Evolutionary conservation across 139 green algal genomes (phyloP).

Genomic region (Pleodorina starrii): DNA sequence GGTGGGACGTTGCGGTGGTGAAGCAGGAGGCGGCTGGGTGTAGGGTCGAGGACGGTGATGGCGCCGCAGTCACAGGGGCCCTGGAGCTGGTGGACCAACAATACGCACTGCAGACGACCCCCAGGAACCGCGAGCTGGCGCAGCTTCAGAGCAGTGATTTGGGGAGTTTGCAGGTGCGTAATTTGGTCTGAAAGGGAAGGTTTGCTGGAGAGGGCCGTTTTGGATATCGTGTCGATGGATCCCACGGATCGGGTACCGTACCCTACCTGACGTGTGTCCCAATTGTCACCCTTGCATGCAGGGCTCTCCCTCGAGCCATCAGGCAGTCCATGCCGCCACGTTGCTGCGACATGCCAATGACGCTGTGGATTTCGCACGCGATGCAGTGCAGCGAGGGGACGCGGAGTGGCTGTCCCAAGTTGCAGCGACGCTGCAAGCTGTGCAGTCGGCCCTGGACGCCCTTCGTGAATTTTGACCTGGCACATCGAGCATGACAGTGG

Average conservation of each 20-base stretch:
- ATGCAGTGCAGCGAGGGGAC: slow-evolving; percentile 16
- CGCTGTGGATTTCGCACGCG: slow-evolving; percentile 24
- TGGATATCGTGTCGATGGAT: no score
- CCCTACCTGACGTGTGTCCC: no score
- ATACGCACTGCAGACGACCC: neutral
- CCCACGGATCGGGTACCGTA: neutral
- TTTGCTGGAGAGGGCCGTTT: no score
- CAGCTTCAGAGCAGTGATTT: neutral
- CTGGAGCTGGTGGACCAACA: no score
- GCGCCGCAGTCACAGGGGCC: no score
- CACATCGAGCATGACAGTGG: no score
- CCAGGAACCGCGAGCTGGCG: neutral
- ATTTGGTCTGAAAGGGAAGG: neutral
- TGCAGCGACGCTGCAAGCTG: slow-evolving; percentile 8
- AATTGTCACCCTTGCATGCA: neutral
- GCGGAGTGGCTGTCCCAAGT: slow-evolving; percentile 8
- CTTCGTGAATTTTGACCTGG: slow-evolving; percentile 23
- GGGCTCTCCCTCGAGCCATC: slow-evolving; percentile 29
- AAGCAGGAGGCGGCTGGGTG: no score
- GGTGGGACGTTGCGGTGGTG: no score
- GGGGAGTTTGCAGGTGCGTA: neutral
- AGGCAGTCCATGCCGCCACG: neutral
- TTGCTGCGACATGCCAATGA: slow-evolving; percentile 35
- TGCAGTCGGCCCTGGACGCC: slow-evolving; percentile 29
- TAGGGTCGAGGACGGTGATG: no score